Percentiles rank a stretch among this genome's conserved stretches.
These are phyloP conservation scores for Moesziomyces globuligerus DNA, from an alignment of 1,284 basidiomycete species.

Conservation along the genomic window DNA sequence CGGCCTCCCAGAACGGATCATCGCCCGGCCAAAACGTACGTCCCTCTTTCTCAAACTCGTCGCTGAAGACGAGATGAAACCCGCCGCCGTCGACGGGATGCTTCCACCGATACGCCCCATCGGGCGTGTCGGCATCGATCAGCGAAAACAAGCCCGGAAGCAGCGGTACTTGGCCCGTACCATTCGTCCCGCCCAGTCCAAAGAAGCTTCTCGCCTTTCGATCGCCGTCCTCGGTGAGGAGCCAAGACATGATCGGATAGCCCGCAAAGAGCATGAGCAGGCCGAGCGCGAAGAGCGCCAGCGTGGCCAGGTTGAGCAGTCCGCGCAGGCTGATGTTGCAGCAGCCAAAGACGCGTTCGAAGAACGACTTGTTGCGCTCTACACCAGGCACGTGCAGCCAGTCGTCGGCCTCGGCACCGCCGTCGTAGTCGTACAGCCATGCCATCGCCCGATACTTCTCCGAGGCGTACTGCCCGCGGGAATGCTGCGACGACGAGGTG, in stretches of 20 bases:
- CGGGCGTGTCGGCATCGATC: conserved; percentile 47
- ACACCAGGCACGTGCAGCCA: conserved; percentile 22
- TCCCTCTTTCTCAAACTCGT: conserved; percentile 80
- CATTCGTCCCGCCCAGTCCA: conserved; percentile 76
- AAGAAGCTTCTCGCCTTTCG: conserved; percentile 17
- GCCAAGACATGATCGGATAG: conserved; percentile 36
- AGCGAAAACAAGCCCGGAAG: conserved; percentile 21
- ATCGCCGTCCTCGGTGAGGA: not conserved
- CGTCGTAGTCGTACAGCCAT: conserved; percentile 39
- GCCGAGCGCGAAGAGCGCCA: conserved; percentile 14
- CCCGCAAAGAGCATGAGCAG: conserved; percentile 45
- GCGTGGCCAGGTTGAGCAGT: conserved; percentile 26
- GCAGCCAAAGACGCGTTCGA: not conserved
- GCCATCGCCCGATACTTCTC: conserved; percentile 2
- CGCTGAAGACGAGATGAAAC: conserved; percentile 73
- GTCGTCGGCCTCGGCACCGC: conserved; percentile 22
- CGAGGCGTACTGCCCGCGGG: not conserved
- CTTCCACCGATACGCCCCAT: conserved; percentile 11
- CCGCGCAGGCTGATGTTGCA: conserved; percentile 12
- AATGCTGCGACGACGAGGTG: not conserved
- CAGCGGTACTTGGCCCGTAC: conserved; percentile 51
- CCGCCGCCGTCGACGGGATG: conserved; percentile 10
- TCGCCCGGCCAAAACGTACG: conserved; percentile 69
- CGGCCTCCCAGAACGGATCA: conserved; percentile 62
- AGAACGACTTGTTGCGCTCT: conserved; percentile 1